Percentiles rank a stretch among this genome's conserved stretches.
Conservation (phyloP, 768 basidiomycete species). For the Clitopilus hobsonii region DNA sequence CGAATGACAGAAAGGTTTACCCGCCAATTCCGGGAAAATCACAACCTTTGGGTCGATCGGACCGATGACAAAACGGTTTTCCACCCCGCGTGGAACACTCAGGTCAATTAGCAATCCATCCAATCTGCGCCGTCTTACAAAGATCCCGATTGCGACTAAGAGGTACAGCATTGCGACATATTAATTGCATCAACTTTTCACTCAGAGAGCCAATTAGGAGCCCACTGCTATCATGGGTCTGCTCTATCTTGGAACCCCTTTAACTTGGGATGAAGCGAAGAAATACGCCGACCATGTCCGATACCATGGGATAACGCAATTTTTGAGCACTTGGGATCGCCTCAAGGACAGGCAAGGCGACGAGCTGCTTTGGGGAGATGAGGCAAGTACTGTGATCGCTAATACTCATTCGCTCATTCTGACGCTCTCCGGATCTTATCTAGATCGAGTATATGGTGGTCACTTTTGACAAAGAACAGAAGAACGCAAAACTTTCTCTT, state of each 20-base stretch:
- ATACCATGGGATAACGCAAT: slow-evolving; percentile 90
- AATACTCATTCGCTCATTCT: not conserved
- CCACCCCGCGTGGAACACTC: slow-evolving; percentile 62
- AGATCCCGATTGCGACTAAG: slow-evolving; percentile 6
- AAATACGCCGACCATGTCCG: slow-evolving; percentile 86
- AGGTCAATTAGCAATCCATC: slow-evolving; percentile 22
- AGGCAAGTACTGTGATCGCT: slow-evolving; percentile 49
- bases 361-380: slow-evolving; percentile 96
- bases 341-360: slow-evolving; percentile 90
- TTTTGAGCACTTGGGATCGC: slow-evolving; percentile 88
- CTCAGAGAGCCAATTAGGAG: not conserved
- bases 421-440: slow-evolving; percentile 9
- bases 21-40: slow-evolving; percentile 34
- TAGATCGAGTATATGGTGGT: slow-evolving; percentile 98
- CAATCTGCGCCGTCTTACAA: slow-evolving; percentile 13
- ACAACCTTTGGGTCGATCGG: slow-evolving; percentile 62
- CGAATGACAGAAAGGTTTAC: not conserved
- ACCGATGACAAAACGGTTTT: slow-evolving; percentile 25
- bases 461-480: slow-evolving; percentile 70
- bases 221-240: slow-evolving; percentile 67
- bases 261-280: slow-evolving; percentile 88
- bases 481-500: slow-evolving; percentile 86
- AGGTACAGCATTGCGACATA: not conserved
- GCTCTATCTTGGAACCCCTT: slow-evolving; percentile 86
- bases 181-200: not conserved